phyloP scores from a whole-genome alignment of 306 rosid species.

The Quercus agrifolia region DNA sequence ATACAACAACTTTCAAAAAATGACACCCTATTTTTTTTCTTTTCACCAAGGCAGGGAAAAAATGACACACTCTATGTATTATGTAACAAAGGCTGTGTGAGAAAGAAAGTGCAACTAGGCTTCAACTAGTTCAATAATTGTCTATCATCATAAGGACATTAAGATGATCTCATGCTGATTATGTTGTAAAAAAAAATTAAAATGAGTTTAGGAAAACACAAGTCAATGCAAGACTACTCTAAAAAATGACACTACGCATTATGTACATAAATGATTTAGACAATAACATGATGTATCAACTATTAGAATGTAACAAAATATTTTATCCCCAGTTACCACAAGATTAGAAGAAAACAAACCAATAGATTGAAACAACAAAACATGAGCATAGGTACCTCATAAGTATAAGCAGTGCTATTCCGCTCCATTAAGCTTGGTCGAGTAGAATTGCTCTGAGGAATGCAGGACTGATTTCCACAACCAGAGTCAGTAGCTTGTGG shows the following conservation, averaged over 20 bases:
- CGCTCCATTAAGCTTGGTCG: slow-evolving; percentile 54
- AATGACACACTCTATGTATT: not conserved
- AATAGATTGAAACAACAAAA: slow-evolving; percentile 9
- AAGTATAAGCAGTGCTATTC: slow-evolving; percentile 39
- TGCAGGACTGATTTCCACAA: slow-evolving; percentile 29
- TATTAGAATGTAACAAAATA: not conserved
- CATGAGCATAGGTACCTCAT: slow-evolving; percentile 49
- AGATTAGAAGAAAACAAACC: slow-evolving; percentile 1
- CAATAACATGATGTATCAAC: not conserved
- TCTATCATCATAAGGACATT: too few relatives aligned
- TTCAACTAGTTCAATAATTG: not conserved
- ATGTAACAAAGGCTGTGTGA: not conserved
- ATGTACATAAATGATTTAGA: not conserved
- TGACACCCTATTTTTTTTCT: too few relatives aligned
- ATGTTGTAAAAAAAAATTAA: not conserved
- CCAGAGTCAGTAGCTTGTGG: slow-evolving; percentile 28
- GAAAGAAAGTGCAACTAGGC: not conserved
- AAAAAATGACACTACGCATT: not conserved
- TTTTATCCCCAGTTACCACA: not conserved
- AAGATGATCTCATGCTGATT: not conserved
- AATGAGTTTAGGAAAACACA: too few relatives aligned
- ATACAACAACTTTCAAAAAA: not conserved
- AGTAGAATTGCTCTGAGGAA: slow-evolving; percentile 13
- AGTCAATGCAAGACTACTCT: not conserved
- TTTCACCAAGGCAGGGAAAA: too few relatives aligned